A percentile compares a stretch with the other conserved stretches of the same genome.
phyloP scores from a whole-genome alignment of 495 filamentous ascomycete species.

The Penicillium cinerascens region DNA sequence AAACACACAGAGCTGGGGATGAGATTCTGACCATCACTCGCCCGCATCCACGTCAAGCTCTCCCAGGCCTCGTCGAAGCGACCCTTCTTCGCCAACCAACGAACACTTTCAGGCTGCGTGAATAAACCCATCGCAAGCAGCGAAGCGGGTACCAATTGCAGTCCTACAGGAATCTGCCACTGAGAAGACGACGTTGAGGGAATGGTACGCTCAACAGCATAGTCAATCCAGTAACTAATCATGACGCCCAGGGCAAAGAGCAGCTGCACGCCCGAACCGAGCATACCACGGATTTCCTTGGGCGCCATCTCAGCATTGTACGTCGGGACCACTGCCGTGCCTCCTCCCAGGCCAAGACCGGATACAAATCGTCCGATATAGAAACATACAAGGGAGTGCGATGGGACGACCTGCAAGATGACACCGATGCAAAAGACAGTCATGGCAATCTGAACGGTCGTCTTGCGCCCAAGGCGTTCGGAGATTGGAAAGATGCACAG shows the following conservation, averaged over 20 bases:
- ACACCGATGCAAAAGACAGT: constrained; percentile 42
- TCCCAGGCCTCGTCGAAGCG: constrained; percentile 48
- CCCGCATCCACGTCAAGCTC: constrained; percentile 48
- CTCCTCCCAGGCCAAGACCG: constrained; percentile 53
- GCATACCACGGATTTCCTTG: constrained; percentile 50
- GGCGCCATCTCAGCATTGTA: constrained; percentile 54
- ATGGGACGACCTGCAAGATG: constrained; percentile 40
- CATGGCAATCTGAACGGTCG: constrained; percentile 39
- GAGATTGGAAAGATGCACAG: constrained; percentile 41
- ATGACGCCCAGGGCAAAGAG: constrained; percentile 50
- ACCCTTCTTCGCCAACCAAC: constrained; percentile 50
- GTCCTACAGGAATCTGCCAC: constrained; percentile 54
- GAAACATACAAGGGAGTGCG: constrained; percentile 42
- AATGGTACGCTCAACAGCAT: constrained; percentile 39
- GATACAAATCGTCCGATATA: constrained; percentile 50
- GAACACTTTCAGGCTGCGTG: constrained; percentile 45
- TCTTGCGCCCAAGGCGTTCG: constrained; percentile 40
- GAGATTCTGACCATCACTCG: constrained; percentile 29
- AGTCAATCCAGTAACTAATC: constrained; percentile 52
- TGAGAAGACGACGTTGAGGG: constrained; percentile 31
- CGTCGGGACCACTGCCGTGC: constrained; percentile 53
- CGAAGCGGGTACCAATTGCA: constrained; percentile 47
- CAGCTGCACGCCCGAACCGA: constrained; percentile 45
- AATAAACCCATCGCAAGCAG: constrained; percentile 45
- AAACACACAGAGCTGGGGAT: neutral